A percentile compares a stretch with the other conserved stretches of the same genome.
Evolutionary conservation across 176 grass and related monocot genomes (phyloP).

Genomic region (Bothriochloa decipiens): DNA sequence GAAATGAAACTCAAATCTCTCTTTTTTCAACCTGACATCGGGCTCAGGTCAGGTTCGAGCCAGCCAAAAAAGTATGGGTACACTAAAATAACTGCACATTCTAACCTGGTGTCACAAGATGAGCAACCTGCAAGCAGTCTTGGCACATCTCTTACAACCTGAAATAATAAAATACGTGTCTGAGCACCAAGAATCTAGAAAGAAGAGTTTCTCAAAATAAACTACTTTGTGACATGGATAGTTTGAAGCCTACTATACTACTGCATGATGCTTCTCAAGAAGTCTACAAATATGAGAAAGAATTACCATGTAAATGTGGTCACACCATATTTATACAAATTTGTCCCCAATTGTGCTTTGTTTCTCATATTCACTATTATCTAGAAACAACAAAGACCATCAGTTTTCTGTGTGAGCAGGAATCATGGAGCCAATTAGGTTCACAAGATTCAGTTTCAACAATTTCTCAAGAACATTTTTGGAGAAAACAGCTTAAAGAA

Average conservation of each 20-base stretch:
- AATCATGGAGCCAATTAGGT: background rate
- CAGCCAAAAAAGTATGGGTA: background rate
- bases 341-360: background rate
- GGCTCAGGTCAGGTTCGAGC: background rate
- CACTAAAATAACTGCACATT: constrained; percentile 9
- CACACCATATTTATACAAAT: background rate
- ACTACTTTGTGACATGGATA: background rate
- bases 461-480: background rate
- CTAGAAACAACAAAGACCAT: background rate
- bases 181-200: background rate
- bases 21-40: background rate
- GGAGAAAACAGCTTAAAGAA: background rate
- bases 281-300: background rate
- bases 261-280: background rate
- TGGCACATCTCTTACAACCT: constrained; percentile 31
- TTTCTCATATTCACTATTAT: background rate
- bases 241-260: background rate
- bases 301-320: background rate
- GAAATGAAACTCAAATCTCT: background rate
- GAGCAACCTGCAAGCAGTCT: constrained; percentile 24
- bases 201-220: background rate
- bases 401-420: background rate
- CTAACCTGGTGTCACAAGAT: constrained; percentile 29
- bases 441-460: background rate
- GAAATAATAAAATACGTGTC: background rate